Base-by-base conservation (phyloP, 345 rosid species). In the Erucastrum elatum region DNA sequence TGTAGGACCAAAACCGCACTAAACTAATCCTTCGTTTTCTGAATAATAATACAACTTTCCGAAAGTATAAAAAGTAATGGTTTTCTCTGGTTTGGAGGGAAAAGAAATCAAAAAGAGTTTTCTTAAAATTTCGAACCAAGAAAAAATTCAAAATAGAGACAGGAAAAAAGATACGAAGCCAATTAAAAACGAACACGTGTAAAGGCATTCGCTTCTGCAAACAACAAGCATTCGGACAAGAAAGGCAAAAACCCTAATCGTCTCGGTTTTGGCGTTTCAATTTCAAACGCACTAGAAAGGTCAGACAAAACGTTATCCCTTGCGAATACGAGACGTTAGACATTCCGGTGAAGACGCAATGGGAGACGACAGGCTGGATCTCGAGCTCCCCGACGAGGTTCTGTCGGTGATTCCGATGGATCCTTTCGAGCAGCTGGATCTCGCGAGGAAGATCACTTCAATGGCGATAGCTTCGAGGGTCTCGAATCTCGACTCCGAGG, bases 391-490 rank as follows among this genome's bases (percentile, higher is more conserved):
- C 51, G 94, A 95, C 13, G 96, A 89, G 84, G 75, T 95, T 35
- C 78, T 93, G 66, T 88, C 96, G 33, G 93, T 90, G 78, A 91
- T 95, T 35, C 98, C 99, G 64, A 71, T 90, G 72, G 98, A 95
- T 46, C 97, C 98, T 26, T 93, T 88, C 78, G 98, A 93, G 65
- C 96, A 95, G 85, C 85, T 95, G 86, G 98, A 95, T 90, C 91
- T 95, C 77, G 99, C 99, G 56, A 91, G 97, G 71, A 93, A 91
- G 90, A 95, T 93, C 37, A 95, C 98, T 2, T 91, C 99, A 31
- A 86, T 93, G 94, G 99, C 99, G 29, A 90, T 95, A 53, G 93
- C 97, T 68, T 91, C 98, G 41, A 90, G 98, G 74, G 94, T 95
- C 44, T 85, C 97, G 75, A 87, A 86, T 61, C 89, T 95, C 80